These are phyloP conservation scores for Rhizopus sp. DNA, from an alignment of 371 early-diverging fungal species.

Conservation along the genomic window DNA sequence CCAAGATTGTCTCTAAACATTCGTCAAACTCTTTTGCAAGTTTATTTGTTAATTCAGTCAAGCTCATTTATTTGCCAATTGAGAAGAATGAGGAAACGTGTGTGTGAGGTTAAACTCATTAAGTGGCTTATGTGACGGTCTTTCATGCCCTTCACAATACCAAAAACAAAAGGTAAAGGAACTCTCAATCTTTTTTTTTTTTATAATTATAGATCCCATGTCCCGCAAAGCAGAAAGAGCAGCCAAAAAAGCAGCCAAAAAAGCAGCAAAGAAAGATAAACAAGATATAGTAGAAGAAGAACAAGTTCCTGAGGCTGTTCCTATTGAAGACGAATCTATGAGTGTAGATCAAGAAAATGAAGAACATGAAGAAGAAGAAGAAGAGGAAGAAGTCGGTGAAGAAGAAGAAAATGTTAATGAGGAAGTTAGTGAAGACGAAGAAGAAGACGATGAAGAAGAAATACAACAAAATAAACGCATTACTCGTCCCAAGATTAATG, in stretches of 20 bases:
- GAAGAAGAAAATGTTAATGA: slow-evolving; percentile 17
- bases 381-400: slow-evolving; percentile 22
- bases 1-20: slow-evolving; percentile 34
- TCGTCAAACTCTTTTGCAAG: slow-evolving; percentile 33
- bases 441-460: slow-evolving; percentile 25
- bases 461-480: slow-evolving; percentile 29
- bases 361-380: slow-evolving; percentile 13
- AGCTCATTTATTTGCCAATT: slow-evolving; percentile 1
- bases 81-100: neutral
- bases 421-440: slow-evolving; percentile 4
- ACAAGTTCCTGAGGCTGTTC: slow-evolving; percentile 16
- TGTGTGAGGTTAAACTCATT: neutral
- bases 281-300: slow-evolving; percentile 18
- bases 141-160: slow-evolving; percentile 4
- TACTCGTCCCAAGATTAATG: slow-evolving; percentile 40
- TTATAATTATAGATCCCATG: slow-evolving; percentile 9
- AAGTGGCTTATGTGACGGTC: slow-evolving; percentile 22
- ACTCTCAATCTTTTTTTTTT: neutral
- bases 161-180: neutral
- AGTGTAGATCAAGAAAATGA: slow-evolving; percentile 8
- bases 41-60: slow-evolving; percentile 17
- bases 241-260: too few relatives aligned
- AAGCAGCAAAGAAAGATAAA: slow-evolving; percentile 14
- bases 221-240: slow-evolving; percentile 34
- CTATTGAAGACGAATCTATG: slow-evolving; percentile 2